Base-by-base conservation (phyloP, 768 basidiomycete genomes). In the Hemileccinum impolitum region DNA sequence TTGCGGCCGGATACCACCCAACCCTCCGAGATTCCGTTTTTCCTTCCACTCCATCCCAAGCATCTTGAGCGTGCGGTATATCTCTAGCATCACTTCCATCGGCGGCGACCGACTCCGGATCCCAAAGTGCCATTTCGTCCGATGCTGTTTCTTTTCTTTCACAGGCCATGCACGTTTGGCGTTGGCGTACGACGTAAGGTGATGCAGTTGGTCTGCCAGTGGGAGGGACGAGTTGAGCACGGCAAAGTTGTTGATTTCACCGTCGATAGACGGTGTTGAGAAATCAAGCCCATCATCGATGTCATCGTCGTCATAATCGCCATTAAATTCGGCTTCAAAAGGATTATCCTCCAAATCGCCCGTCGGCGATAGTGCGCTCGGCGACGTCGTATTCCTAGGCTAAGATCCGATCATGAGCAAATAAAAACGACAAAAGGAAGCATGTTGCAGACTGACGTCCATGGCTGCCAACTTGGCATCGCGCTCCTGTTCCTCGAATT, bases 81-180 rank as follows among this genome's bases (percentile, higher is more conserved):
- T 96, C 77, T 97, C 95, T 21, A 96, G 72, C 94, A 99, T 97
- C 19, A 99, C 95, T 68, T 99, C 96, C 90, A 98, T 95, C 18
- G 94, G 96, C 28, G 94, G 91, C 50, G 85, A 88, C 51, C 94
- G 78, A 58, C 90, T 94, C 28, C 96, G 80, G 35, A 99, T 98
- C 8, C 96, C 96, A 62, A 97, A 99, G 66, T 99, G 96, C 96
- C 96, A 98, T 55, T 92, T 87, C 14, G 88, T 88, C 52, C 87
- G 82, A 52, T 86, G 82, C 47, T 82, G 79, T 64, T 85, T 88
- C 72, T 84, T 82, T 59, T 76, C 75, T 61, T 82, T 82, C 68
- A 69, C 55, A 65, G 34, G 76, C 74, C 37, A 79, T 62, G 55
- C 32, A n/a, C 63, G 64, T 62, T 62, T 59, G 28, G 74, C 82